Base-by-base conservation (phyloP, 768 basidiomycete genomes). In the Lactarius deliciosus region DNA sequence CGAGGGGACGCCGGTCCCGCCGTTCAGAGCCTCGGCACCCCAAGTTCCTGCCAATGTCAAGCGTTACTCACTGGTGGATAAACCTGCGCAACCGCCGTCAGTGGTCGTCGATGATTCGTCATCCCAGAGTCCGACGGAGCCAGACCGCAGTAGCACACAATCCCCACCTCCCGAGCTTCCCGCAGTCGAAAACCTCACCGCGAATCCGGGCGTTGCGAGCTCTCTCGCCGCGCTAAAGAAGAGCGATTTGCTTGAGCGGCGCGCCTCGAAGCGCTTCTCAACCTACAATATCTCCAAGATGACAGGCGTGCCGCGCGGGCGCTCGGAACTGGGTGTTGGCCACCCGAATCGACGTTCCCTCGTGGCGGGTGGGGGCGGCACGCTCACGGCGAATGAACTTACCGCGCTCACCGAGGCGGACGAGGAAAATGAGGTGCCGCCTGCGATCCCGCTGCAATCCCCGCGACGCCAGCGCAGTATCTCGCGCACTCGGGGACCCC, bases 221-320 rank as follows among this genome's bases (percentile, higher is more conserved):
- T 90, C 92, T 6, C 83, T 98, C 11, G 94, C 92, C 8, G 94
- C 94, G 9, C 81, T 99, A 56, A 90, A 96, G 77, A 87, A 90
- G 72, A 88, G 85, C 60, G 94, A 96, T 70, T 83, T 87, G 0
- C 83, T 98, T 45, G 93, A 95, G 72, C 86, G 96, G 25, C 83
- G 96, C 56, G 96, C 96, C 20, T 95, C 92, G 25, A 98, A 98
- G 75, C 91, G 97, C 0, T 98, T 95, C 78, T 97, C 95, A 53
- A 88, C 89, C 1, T 98, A 96, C 75, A 92, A 95, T 69, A 91
- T 98, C 72, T 88, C 90, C 57, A 96, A 96, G 79, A 96, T 98
- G 89, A 89, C 93, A 3, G 87, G 88, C 18, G 79, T 82, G 22
- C 78, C 85, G 30, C 81, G 85, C 18, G 59, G 83, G 61, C 63